Percentiles rank a stretch among this genome's conserved stretches.
Conservation (phyloP, 371 early-diverging fungal genomes). For the Fennellomyces sp. region DNA sequence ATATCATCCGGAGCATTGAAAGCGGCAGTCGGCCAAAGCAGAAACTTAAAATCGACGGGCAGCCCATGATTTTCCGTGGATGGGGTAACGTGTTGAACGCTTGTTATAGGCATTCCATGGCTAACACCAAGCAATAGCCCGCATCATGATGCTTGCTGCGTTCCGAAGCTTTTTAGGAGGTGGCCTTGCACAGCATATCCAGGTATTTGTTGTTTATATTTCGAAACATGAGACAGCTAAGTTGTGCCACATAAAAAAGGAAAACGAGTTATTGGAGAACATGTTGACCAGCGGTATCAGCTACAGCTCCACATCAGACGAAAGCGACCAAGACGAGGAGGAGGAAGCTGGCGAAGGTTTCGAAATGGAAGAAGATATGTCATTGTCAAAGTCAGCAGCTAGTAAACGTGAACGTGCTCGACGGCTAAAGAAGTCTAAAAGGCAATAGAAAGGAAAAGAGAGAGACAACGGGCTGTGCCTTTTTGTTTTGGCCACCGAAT, state of each 20-base stretch:
- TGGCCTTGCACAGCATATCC: slow-evolving; percentile 45
- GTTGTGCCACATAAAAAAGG: too few relatives aligned
- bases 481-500: too few relatives aligned
- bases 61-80: slow-evolving; percentile 40
- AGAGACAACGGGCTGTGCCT: background rate
- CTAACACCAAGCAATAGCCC: background rate
- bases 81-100: slow-evolving; percentile 31
- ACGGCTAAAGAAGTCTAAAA: slow-evolving; percentile 9
- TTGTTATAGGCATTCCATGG: background rate
- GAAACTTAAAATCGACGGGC: slow-evolving; percentile 40
- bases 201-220: slow-evolving; percentile 12
- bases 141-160: slow-evolving; percentile 38
- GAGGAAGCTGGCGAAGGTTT: slow-evolving; percentile 1
- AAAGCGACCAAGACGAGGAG: slow-evolving; percentile 5
- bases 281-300: slow-evolving; percentile 8
- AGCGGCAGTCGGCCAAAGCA: slow-evolving; percentile 41
- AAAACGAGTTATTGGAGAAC: slow-evolving; percentile 14
- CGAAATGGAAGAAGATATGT: slow-evolving; percentile 11
- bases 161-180: slow-evolving; percentile 37
- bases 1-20: slow-evolving; percentile 63
- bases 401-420: slow-evolving; percentile 17
- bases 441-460: background rate
- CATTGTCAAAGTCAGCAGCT: slow-evolving; percentile 5
- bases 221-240: too few relatives aligned
- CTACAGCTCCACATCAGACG: slow-evolving; percentile 11